Conservation (phyloP, 768 basidiomycete species). For the Multifurca ochricompacta region DNA sequence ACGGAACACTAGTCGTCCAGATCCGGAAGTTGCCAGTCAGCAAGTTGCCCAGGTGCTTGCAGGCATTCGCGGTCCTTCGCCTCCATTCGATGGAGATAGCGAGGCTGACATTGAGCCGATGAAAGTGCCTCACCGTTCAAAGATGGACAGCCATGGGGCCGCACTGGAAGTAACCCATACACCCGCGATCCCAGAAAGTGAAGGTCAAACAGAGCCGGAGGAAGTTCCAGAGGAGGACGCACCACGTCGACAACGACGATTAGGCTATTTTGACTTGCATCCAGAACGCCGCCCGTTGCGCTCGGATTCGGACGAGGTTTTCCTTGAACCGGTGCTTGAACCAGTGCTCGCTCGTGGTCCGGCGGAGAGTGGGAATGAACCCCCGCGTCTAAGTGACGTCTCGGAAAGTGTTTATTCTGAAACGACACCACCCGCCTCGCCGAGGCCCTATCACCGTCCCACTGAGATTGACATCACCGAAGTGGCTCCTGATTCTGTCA, state of each 20-base stretch:
- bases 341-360: conserved; percentile 1
- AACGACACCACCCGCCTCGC: not conserved
- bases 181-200: conserved; percentile 7
- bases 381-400: conserved; percentile 10
- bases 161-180: conserved; percentile 1
- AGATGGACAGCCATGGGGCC: not conserved
- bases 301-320: not conserved
- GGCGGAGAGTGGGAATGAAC: conserved; percentile 24
- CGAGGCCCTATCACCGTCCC: not conserved
- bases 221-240: conserved; percentile 23
- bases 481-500: too few species aligned
- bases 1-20: conserved; percentile 35
- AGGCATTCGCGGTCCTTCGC: conserved; percentile 35
- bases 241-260: conserved; percentile 24
- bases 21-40: conserved; percentile 65
- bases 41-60: conserved; percentile 70
- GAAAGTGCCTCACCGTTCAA: conserved; percentile 13
- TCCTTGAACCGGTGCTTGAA: conserved; percentile 13
- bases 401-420: conserved; percentile 11
- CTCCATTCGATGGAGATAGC: conserved; percentile 34
- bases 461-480: not conserved
- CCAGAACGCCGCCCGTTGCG: conserved; percentile 50
- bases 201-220: conserved; percentile 5
- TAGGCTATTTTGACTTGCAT: conserved; percentile 74
- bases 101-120: conserved; percentile 24